phyloP scores from a whole-genome alignment of 2,329 filamentous ascomycete species.

The Diplodia sapinea region DNA sequence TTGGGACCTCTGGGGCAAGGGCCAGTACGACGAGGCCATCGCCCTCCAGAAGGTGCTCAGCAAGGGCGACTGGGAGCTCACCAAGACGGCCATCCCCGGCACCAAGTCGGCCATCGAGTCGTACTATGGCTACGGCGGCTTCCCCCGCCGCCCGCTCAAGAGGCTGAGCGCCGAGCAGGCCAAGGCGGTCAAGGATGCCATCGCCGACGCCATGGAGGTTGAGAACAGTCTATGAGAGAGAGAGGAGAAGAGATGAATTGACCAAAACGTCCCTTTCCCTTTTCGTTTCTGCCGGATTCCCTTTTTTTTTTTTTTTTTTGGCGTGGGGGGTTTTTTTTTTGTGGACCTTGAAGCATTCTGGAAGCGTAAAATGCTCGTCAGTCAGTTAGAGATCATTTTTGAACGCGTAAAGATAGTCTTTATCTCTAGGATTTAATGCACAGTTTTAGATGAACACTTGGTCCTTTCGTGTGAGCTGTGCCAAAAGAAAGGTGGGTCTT shows the following conservation, averaged over 20 bases:
- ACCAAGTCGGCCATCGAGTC: slow-evolving; percentile 82
- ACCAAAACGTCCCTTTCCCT: background rate
- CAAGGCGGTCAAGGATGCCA: slow-evolving; percentile 49
- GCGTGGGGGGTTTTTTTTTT: background rate
- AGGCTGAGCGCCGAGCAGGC: slow-evolving; percentile 65
- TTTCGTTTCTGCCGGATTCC: background rate
- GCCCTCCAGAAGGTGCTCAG: slow-evolving; percentile 78
- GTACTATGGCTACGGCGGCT: slow-evolving; percentile 81
- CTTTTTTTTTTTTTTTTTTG: slow-evolving; percentile 2
- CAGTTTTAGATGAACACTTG: background rate
- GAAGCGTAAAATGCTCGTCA: slow-evolving; percentile 13
- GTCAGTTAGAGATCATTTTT: background rate
- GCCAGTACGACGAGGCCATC: slow-evolving; percentile 76
- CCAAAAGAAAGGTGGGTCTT: background rate
- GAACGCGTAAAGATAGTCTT: slow-evolving; percentile 12
- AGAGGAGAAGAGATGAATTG: background rate
- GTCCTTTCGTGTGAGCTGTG: background rate
- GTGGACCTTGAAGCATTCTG: background rate
- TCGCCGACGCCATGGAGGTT: slow-evolving; percentile 67
- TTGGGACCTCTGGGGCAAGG: slow-evolving; percentile 76
- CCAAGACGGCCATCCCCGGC: slow-evolving; percentile 82
- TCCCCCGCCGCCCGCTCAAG: slow-evolving; percentile 74
- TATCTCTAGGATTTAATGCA: slow-evolving; percentile 7
- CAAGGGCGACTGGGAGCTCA: slow-evolving; percentile 81
- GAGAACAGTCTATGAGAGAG: slow-evolving; percentile 54